Conservation (phyloP, 192 early-diverging fungal genomes). For the Diversispora eburnea region DNA sequence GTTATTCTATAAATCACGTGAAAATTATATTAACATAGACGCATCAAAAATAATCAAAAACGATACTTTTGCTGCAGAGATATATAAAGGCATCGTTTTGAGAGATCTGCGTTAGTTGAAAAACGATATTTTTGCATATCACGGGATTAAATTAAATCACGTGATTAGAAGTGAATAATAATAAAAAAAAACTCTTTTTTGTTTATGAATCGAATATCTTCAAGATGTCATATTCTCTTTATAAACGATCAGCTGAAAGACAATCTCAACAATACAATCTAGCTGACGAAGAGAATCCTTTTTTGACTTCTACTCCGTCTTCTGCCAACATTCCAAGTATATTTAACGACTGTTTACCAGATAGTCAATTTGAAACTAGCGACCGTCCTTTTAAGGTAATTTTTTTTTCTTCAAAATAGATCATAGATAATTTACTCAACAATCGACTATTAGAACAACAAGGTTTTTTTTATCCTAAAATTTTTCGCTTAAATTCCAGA, state of each 20-base stretch:
- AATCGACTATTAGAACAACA: neutral
- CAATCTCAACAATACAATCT: neutral
- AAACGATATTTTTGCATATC: too few relatives aligned
- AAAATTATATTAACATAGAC: too few relatives aligned
- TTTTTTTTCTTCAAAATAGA: neutral
- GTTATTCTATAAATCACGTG: too few relatives aligned
- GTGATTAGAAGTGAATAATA: too few relatives aligned
- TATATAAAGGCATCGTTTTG: too few relatives aligned
- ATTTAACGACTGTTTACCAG: neutral
- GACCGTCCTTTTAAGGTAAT: conserved; percentile 5
- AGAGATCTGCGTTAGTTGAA: too few relatives aligned
- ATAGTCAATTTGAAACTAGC: neutral
- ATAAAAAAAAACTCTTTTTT: neutral
- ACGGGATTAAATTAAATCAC: too few relatives aligned
- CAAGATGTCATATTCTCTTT: conserved; percentile 7
- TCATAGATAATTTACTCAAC: too few relatives aligned
- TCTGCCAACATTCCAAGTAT: neutral
- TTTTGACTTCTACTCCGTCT: neutral
- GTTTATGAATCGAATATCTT: neutral
- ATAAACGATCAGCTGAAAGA: conserved; percentile 4
- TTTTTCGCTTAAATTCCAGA: neutral
- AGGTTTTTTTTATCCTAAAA: neutral
- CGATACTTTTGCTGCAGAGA: too few relatives aligned
- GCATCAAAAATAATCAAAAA: too few relatives aligned
- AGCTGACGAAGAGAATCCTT: neutral